A percentile compares a stretch with the other conserved stretches of the same genome.
Conservation (phyloP, 371 early-diverging fungal species). For the Mortierella sp. region DNA sequence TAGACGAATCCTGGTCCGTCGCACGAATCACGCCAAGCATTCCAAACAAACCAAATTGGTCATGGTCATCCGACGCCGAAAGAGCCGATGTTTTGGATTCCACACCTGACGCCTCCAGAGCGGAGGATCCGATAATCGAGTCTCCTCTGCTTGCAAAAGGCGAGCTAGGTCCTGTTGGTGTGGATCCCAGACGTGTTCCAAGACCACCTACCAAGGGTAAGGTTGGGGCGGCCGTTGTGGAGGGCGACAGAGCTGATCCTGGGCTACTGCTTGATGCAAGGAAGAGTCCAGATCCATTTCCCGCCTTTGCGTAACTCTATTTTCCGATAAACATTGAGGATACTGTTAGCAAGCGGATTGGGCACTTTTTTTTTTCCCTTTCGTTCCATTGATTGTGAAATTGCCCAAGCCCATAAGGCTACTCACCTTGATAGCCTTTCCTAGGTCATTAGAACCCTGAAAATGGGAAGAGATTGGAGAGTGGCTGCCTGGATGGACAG, state of each 20-base stretch:
- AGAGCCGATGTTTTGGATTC: conserved; percentile 7
- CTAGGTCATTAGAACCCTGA: conserved; percentile 20
- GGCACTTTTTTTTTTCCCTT: no score
- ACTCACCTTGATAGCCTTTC: conserved; percentile 35
- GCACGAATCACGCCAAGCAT: conserved; percentile 79
- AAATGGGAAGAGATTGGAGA: conserved; percentile 26
- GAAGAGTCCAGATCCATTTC: conserved; percentile 41
- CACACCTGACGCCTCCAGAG: conserved; percentile 1
- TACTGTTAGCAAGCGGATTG: no score
- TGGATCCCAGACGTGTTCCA: conserved; percentile 6
- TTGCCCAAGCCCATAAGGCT: not conserved
- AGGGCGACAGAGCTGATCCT: conserved; percentile 8
- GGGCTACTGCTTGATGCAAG: conserved; percentile 20
- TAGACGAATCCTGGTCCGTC: conserved; percentile 76
- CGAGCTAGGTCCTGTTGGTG: conserved; percentile 3
- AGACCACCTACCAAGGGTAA: conserved; percentile 5
- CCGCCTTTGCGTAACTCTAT: conserved; percentile 50
- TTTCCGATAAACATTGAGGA: not conserved
- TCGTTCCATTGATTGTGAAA: no score
- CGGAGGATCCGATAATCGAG: not conserved
- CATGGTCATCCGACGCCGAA: conserved; percentile 34
- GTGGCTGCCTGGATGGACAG: conserved; percentile 18
- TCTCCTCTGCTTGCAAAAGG: conserved; percentile 14
- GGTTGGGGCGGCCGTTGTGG: conserved; percentile 11
- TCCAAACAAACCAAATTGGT: conserved; percentile 74